Conservation (phyloP, 495 filamentous ascomycete species). For the Stereocaulon alpinum region DNA sequence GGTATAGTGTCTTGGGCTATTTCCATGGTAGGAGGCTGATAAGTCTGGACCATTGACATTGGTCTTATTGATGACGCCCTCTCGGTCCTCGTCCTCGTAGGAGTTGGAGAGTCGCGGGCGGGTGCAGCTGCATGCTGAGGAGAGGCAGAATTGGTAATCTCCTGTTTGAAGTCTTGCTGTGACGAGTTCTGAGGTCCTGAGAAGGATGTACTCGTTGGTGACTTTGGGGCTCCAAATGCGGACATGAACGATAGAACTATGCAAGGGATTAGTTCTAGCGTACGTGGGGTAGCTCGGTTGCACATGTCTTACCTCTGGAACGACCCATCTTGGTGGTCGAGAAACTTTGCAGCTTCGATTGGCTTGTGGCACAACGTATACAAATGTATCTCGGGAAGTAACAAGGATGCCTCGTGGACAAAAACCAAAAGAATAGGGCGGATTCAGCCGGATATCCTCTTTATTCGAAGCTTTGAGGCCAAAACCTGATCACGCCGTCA, state of each 20-base stretch:
- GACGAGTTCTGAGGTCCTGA: constrained; percentile 18
- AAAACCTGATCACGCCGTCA: constrained; percentile 1
- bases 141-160: constrained; percentile 17
- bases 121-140: constrained; percentile 20
- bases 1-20: constrained; percentile 75
- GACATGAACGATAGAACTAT: constrained; percentile 57
- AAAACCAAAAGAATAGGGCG: constrained; percentile 1
- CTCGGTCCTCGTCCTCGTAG: constrained; percentile 23
- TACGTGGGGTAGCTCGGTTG: neutral
- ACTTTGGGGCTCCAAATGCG: constrained; percentile 38
- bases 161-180: constrained; percentile 7
- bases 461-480: neutral
- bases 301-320: constrained; percentile 15
- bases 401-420: neutral
- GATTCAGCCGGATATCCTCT: constrained; percentile 5
- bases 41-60: constrained; percentile 60
- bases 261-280: constrained; percentile 16
- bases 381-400: neutral
- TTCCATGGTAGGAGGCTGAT: constrained; percentile 81
- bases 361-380: neutral
- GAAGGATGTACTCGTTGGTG: constrained; percentile 27
- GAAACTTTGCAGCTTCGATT: constrained; percentile 6
- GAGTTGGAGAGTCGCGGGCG: constrained; percentile 28
- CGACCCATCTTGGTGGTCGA: constrained; percentile 11
- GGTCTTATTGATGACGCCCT: constrained; percentile 41